phyloP scores from a whole-genome alignment of 257 asterid genomes.

The Datura wrightii region DNA sequence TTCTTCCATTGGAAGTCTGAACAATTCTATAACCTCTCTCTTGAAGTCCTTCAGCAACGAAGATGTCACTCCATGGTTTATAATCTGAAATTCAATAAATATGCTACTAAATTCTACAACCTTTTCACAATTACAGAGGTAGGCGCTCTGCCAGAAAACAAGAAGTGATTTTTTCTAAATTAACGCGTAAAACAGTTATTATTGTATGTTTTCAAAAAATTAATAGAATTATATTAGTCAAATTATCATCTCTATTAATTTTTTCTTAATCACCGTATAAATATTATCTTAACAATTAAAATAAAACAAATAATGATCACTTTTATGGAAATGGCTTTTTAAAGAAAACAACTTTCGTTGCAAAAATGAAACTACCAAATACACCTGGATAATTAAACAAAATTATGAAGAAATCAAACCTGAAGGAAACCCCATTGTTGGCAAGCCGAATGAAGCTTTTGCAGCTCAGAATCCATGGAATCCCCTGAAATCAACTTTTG shows the following conservation, averaged over 20 bases:
- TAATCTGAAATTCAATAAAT: constrained; percentile 36
- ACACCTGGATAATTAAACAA: background rate
- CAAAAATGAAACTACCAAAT: background rate
- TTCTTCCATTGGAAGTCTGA: constrained; percentile 52
- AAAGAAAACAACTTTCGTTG: no score
- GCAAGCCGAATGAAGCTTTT: constrained; percentile 60
- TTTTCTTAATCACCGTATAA: no score
- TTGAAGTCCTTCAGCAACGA: constrained; percentile 49
- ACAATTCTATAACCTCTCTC: constrained; percentile 41
- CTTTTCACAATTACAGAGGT: background rate
- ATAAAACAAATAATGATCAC: no score
- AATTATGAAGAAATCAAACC: constrained; percentile 32
- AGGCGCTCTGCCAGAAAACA: background rate
- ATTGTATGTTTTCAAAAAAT: no score
- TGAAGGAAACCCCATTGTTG: constrained; percentile 72
- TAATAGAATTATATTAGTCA: no score
- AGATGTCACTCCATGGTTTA: constrained; percentile 54
- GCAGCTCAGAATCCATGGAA: constrained; percentile 40
- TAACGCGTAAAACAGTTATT: background rate
- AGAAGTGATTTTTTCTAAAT: background rate
- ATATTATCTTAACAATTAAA: no score
- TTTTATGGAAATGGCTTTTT: no score
- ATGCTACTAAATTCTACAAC: background rate
- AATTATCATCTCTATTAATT: no score
- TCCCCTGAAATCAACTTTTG: constrained; percentile 40